These are phyloP conservation scores for Entophlyctis luteolus DNA, from an alignment of 192 early-diverging fungal species.

Conservation along the genomic window DNA sequence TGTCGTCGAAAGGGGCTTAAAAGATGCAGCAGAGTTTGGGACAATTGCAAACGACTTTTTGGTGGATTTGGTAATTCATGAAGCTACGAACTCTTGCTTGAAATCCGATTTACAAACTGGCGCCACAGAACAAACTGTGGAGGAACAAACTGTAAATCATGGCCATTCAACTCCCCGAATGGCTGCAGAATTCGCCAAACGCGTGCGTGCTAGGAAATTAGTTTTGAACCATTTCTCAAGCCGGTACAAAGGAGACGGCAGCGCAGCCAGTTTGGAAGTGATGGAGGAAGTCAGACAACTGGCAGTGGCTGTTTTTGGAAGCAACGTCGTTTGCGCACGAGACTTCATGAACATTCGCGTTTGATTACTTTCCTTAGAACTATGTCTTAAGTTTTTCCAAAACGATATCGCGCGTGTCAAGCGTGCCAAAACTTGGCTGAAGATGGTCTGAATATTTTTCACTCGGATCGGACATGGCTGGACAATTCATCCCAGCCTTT, in stretches of 20 bases:
- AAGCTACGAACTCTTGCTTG: slow-evolving; percentile 54
- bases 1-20: not conserved
- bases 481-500: too few species aligned
- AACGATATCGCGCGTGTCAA: too few species aligned
- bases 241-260: slow-evolving; percentile 49
- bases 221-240: slow-evolving; percentile 55
- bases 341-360: slow-evolving; percentile 24
- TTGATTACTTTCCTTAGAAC: too few species aligned
- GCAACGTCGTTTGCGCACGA: slow-evolving; percentile 37
- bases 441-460: too few species aligned
- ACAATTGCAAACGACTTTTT: not conserved
- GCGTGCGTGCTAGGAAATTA: slow-evolving; percentile 35
- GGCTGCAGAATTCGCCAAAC: slow-evolving; percentile 46
- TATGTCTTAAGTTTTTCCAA: too few species aligned
- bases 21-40: not conserved
- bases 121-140: slow-evolving; percentile 33
- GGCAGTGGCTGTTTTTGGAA: slow-evolving; percentile 43
- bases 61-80: slow-evolving; percentile 49
- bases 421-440: too few species aligned
- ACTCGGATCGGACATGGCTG: too few species aligned
- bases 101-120: slow-evolving; percentile 28
- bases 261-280: slow-evolving; percentile 29
- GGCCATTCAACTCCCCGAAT: slow-evolving; percentile 60
- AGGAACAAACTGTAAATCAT: slow-evolving; percentile 34
- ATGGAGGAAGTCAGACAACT: slow-evolving; percentile 53